A percentile compares a stretch with the other conserved stretches of the same genome.
phyloP scores from a whole-genome alignment of 768 basidiomycete genomes.

The Porphyrellus cyaneotinctus region DNA sequence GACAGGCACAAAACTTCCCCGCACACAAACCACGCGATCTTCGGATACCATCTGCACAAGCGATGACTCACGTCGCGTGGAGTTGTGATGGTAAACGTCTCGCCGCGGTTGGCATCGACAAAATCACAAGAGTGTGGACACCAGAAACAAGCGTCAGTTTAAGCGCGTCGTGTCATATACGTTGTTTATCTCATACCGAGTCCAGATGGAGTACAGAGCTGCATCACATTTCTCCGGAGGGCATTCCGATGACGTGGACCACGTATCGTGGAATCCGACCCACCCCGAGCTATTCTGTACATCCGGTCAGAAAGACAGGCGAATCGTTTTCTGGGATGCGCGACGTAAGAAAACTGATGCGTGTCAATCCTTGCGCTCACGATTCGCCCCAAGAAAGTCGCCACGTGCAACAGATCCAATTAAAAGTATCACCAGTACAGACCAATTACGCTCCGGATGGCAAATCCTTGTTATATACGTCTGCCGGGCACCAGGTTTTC shows the following conservation, averaged over 20 bases:
- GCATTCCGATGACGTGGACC: conserved; percentile 77
- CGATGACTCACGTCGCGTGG: conserved; percentile 78
- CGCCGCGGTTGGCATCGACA: conserved; percentile 80
- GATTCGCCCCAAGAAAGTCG: conserved; percentile 54
- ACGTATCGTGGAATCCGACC: conserved; percentile 80
- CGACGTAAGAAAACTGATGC: conserved; percentile 49
- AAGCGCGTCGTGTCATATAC: background rate
- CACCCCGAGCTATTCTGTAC: conserved; percentile 82
- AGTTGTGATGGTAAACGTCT: conserved; percentile 80
- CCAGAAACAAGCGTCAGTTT: conserved; percentile 71
- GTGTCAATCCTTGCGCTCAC: conserved; percentile 4
- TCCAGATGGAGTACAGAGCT: conserved; percentile 66
- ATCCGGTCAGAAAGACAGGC: conserved; percentile 69
- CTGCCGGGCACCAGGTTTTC: conserved; percentile 55
- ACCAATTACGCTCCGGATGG: conserved; percentile 74
- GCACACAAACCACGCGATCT: conserved; percentile 77
- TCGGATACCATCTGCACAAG: conserved; percentile 57
- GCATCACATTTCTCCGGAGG: conserved; percentile 65
- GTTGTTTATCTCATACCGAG: background rate
- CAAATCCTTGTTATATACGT: conserved; percentile 57
- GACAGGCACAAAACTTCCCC: conserved; percentile 72
- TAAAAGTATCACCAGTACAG: conserved; percentile 61
- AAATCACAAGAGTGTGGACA: conserved; percentile 68
- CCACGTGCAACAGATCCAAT: conserved; percentile 52
- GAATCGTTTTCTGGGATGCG: conserved; percentile 81